phyloP scores from a whole-genome alignment of 768 basidiomycete genomes.

The Tulasnella calospora region DNA sequence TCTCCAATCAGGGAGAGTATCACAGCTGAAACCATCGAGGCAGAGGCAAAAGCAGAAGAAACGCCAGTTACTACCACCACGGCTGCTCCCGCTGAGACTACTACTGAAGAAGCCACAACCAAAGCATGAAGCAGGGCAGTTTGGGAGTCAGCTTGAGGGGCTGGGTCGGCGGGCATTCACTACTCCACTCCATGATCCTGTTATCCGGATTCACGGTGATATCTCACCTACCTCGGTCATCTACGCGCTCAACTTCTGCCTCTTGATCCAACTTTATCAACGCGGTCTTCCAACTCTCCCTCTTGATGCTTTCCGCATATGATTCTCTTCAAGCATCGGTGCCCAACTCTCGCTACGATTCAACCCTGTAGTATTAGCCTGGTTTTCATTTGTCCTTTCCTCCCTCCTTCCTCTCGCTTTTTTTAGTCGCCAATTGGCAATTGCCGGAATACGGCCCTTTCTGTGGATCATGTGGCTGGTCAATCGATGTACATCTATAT shows the following conservation, averaged over 20 bases:
- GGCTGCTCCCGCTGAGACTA: not conserved
- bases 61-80: not conserved
- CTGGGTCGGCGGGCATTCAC: not conserved
- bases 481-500: not conserved
- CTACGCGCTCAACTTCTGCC: not conserved
- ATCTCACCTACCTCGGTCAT: not conserved
- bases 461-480: not conserved
- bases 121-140: not conserved
- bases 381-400: not conserved
- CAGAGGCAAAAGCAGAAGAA: not conserved
- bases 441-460: not conserved
- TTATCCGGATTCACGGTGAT: not conserved
- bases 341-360: not conserved
- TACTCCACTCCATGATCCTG: not conserved
- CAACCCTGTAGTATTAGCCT: not conserved
- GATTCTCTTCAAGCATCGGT: not conserved
- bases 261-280: not conserved
- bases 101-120: not conserved
- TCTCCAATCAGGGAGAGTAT: constrained; percentile 25
- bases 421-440: not conserved
- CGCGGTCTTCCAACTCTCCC: not conserved
- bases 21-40: not conserved
- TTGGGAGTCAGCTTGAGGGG: not conserved
- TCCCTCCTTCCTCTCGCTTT: not conserved
- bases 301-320: not conserved